Conservation (phyloP, 805 yeast genomes). For the Jamesozyma hellenica region DNA sequence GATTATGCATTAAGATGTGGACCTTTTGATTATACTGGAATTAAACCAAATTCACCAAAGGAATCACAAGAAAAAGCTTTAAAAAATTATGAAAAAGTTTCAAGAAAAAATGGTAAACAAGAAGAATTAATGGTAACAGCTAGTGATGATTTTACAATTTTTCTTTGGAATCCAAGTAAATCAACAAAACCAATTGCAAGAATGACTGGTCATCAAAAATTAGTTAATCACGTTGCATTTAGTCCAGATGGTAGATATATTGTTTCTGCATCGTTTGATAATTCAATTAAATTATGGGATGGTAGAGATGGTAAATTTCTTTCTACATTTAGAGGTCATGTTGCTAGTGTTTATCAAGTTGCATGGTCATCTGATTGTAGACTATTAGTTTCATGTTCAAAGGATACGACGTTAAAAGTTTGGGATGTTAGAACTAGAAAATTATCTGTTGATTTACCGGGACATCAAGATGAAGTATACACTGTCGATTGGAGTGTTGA, state of each 20-base stretch:
- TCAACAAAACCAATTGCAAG: conserved; percentile 76
- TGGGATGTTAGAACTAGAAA: conserved; percentile 90
- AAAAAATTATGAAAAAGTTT: conserved; percentile 46
- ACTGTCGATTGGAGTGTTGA: conserved; percentile 98
- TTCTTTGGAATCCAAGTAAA: conserved; percentile 85
- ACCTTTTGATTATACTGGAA: conserved; percentile 68
- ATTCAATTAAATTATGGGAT: conserved; percentile 93
- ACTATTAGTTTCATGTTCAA: conserved; percentile 82
- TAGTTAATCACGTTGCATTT: conserved; percentile 90
- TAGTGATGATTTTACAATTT: conserved; percentile 96
- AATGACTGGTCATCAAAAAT: conserved; percentile 95
- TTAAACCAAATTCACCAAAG: conserved; percentile 33
- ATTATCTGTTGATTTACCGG: conserved; percentile 82
- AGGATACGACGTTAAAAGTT: conserved; percentile 90
- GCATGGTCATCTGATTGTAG: conserved; percentile 97
- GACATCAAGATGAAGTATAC: conserved; percentile 90
- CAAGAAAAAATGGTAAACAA: conserved; percentile 41
- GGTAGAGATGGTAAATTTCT: conserved; percentile 85
- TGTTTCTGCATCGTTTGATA: conserved; percentile 91
- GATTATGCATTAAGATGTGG: conserved; percentile 83
- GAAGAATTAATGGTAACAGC: conserved; percentile 94
- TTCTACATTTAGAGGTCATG: conserved; percentile 91
- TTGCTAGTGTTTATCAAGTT: conserved; percentile 94
- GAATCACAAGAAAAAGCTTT: conserved; percentile 41
- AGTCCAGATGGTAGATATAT: conserved; percentile 90